A percentile compares a stretch with the other conserved stretches of the same genome.
Conservation (phyloP, 768 basidiomycete genomes). For the Trametes villosa region DNA sequence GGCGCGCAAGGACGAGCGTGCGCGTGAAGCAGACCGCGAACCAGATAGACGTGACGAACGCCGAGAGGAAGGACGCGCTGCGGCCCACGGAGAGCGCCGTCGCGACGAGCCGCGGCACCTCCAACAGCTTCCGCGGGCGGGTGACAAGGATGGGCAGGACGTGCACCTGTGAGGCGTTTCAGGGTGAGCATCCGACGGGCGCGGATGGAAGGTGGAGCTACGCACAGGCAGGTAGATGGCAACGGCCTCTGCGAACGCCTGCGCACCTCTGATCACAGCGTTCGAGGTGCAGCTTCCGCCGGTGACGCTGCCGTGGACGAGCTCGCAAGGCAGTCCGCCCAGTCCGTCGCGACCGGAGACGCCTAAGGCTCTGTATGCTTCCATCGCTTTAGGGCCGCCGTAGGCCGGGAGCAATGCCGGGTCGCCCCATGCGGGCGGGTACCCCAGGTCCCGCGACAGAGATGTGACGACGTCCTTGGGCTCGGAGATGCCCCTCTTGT, state of each 20-base stretch:
- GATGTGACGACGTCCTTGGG: slow-evolving; percentile 47
- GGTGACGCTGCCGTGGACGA: slow-evolving; percentile 67
- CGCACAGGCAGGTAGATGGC: slow-evolving; percentile 74
- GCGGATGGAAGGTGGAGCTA: slow-evolving; percentile 13
- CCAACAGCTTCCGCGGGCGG: slow-evolving; percentile 56
- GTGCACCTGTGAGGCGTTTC: slow-evolving; percentile 56
- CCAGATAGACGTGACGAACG: slow-evolving; percentile 75
- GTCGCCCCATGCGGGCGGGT: slow-evolving; percentile 66
- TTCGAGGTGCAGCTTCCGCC: slow-evolving; percentile 65
- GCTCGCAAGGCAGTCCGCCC: slow-evolving; percentile 77
- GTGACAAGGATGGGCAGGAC: slow-evolving; percentile 68
- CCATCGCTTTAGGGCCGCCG: slow-evolving; percentile 57
- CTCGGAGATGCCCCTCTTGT: slow-evolving; percentile 46
- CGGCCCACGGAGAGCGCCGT: slow-evolving; percentile 57
- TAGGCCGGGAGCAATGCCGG: slow-evolving; percentile 61
- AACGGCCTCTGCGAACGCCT: slow-evolving; percentile 65
- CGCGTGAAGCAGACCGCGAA: slow-evolving; percentile 70
- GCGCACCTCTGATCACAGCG: slow-evolving; percentile 51
- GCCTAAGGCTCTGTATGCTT: slow-evolving; percentile 59
- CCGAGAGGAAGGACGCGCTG: slow-evolving; percentile 72
- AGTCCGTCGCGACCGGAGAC: slow-evolving; percentile 55
- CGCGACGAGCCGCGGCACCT: slow-evolving; percentile 43
- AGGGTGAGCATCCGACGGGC: neutral
- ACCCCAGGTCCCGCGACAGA: slow-evolving; percentile 60
- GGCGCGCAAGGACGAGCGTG: slow-evolving; percentile 62